Conservation (phyloP, 2,329 filamentous ascomycete species). For the Sporothrix dimorphospora region DNA sequence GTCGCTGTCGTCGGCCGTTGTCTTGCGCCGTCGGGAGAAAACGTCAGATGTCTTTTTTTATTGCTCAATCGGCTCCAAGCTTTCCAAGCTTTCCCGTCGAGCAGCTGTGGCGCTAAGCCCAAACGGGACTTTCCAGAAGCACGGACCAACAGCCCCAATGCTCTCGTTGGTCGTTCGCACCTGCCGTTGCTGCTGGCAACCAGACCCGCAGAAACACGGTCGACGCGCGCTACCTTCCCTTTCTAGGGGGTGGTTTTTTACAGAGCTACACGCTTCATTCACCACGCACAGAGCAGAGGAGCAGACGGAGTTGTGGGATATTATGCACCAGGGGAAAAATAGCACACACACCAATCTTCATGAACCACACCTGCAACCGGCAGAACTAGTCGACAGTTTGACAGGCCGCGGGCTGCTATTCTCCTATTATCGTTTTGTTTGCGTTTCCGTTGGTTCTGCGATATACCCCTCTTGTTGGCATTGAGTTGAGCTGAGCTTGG, state of each 20-base stretch:
- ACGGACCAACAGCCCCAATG: not conserved
- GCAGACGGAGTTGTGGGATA: not conserved
- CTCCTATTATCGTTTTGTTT: not conserved
- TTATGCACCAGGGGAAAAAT: not conserved
- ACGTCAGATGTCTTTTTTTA: conserved; percentile 5
- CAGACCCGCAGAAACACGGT: conserved; percentile 20
- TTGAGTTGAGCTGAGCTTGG: not conserved
- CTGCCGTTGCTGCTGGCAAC: conserved; percentile 27
- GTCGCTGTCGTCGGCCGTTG: not conserved
- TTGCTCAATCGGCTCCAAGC: conserved; percentile 3
- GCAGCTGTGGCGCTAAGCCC: not conserved
- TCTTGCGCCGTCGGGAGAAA: not conserved
- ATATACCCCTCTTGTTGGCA: too few relatives aligned
- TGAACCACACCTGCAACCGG: not conserved
- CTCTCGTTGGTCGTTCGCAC: not conserved
- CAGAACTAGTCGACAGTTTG: not conserved
- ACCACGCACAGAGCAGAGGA: not conserved
- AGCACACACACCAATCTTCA: conserved; percentile 1
- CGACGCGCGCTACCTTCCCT: conserved; percentile 13
- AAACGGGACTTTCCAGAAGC: not conserved
- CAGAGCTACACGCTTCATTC: conserved; percentile 8
- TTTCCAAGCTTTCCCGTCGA: conserved; percentile 22
- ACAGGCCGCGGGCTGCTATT: not conserved
- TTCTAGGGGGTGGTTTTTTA: conserved; percentile 16
- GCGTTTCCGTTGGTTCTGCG: not conserved